Percentiles rank a stretch among this genome's conserved stretches.
phyloP scores from a whole-genome alignment of 257 asterid species.

The Catharanthus roseus region DNA sequence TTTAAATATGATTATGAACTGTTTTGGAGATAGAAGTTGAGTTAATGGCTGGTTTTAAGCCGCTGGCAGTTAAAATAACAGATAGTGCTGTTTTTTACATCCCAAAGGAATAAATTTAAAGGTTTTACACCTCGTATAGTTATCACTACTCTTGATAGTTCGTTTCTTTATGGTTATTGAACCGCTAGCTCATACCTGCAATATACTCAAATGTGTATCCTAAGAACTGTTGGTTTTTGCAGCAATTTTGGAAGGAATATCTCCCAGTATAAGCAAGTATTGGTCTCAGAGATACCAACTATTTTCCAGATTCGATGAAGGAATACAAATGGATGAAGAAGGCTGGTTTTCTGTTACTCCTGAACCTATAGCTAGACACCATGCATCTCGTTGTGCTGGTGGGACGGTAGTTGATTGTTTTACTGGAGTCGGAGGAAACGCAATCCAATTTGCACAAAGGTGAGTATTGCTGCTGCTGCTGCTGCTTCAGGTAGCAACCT shows the following conservation, averaged over 20 bases:
- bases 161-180: not conserved
- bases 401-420: slow-evolving; percentile 70
- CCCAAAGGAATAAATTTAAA: not conserved
- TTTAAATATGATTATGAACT: not conserved
- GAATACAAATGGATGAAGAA: slow-evolving; percentile 91
- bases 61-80: not conserved
- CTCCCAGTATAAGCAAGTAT: slow-evolving; percentile 65
- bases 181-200: not conserved
- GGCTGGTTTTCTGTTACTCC: slow-evolving; percentile 99
- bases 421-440: slow-evolving; percentile 94
- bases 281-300: slow-evolving; percentile 78
- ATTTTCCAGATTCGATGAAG: slow-evolving; percentile 71
- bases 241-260: slow-evolving; percentile 40
- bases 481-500: slow-evolving; percentile 6
- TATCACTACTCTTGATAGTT: not conserved
- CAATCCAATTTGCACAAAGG: slow-evolving; percentile 89
- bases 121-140: not conserved
- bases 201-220: not conserved
- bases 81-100: no score
- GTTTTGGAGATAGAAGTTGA: not conserved
- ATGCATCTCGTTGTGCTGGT: slow-evolving; percentile 74
- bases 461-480: slow-evolving; percentile 28
- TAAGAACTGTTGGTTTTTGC: slow-evolving; percentile 10
- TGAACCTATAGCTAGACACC: slow-evolving; percentile 78
- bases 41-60: not conserved